phyloP scores from a whole-genome alignment of 805 yeast genomes.

The Candida koratica region DNA sequence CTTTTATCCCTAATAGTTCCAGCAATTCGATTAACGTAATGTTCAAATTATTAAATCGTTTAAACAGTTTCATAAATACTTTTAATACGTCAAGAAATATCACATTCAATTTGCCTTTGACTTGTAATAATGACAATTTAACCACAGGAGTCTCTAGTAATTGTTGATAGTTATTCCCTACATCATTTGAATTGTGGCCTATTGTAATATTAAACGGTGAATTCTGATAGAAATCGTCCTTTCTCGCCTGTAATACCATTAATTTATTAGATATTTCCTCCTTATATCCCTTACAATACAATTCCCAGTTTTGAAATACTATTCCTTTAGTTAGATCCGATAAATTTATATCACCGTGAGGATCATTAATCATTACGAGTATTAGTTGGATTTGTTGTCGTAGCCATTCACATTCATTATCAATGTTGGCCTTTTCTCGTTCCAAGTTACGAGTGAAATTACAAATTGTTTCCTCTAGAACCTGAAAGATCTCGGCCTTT shows the following conservation, averaged over 20 bases:
- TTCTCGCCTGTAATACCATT: conserved; percentile 13
- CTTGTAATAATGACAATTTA: conserved; percentile 27
- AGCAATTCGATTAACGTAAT: conserved; percentile 24
- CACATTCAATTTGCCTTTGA: conserved; percentile 28
- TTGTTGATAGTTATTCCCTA: conserved; percentile 25
- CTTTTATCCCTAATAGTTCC: conserved; percentile 26
- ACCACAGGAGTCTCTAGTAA: conserved; percentile 23
- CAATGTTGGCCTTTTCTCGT: conserved; percentile 36
- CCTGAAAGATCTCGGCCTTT: conserved; percentile 47
- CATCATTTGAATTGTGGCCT: conserved; percentile 15
- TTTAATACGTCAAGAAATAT: conserved; percentile 35
- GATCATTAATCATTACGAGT: conserved; percentile 37
- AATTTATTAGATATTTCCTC: conserved; percentile 10
- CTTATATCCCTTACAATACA: conserved; percentile 29
- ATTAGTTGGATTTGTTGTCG: conserved; percentile 40
- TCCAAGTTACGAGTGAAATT: conserved; percentile 31
- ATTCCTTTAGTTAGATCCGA: conserved; percentile 26
- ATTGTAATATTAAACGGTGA: conserved; percentile 28
- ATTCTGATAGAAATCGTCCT: conserved; percentile 21
- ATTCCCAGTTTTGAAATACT: conserved; percentile 24
- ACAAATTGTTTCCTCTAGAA: conserved; percentile 47
- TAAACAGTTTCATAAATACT: conserved; percentile 27
- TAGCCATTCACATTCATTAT: conserved; percentile 44
- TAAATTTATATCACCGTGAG: conserved; percentile 25
- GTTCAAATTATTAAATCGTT: conserved; percentile 27